Percentiles rank a stretch among this genome's conserved stretches.
Conservation (phyloP, 2,329 filamentous ascomycete genomes). For the Aspergillus pseudoterreus region DNA sequence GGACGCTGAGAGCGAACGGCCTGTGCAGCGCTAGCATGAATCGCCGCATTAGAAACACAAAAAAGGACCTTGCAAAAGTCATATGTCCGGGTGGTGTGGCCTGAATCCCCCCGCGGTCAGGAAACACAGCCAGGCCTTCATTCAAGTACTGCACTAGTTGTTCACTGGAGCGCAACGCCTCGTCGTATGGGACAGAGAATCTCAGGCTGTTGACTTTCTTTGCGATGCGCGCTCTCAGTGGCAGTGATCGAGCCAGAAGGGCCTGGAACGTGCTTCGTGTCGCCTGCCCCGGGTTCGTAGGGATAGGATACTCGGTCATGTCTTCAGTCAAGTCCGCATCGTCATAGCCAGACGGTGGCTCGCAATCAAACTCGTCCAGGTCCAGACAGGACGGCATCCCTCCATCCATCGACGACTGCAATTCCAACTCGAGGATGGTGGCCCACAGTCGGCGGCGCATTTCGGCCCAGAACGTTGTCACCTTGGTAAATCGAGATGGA, state of each 20-base stretch:
- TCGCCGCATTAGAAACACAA: constrained; percentile 52
- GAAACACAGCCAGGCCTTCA: constrained; percentile 20
- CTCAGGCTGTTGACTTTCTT: constrained; percentile 27
- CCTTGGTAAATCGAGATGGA: constrained; percentile 31
- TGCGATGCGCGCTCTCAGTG: constrained; percentile 27
- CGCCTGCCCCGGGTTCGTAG: constrained; percentile 11
- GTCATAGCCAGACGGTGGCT: constrained; percentile 35
- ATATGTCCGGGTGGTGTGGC: constrained; percentile 10
- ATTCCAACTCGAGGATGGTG: constrained; percentile 41
- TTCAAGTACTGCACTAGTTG: constrained; percentile 23
- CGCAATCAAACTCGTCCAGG: constrained; percentile 35
- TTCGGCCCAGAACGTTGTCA: constrained; percentile 39
- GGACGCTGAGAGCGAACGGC: constrained; percentile 33
- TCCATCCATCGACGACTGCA: constrained; percentile 34
- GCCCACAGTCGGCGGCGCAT: constrained; percentile 45
- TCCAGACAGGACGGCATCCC: constrained; percentile 33
- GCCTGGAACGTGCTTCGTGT: constrained; percentile 28
- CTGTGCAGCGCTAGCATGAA: constrained; percentile 56
- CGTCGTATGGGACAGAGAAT: constrained; percentile 31
- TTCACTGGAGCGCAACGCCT: constrained; percentile 28
- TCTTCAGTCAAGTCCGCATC: constrained; percentile 30
- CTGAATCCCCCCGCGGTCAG: constrained; percentile 11
- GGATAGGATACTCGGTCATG: constrained; percentile 22
- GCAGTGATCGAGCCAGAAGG: constrained; percentile 25
- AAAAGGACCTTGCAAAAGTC: constrained; percentile 34